Base-by-base conservation (phyloP, 805 yeast species). In the Saccharomyces paradoxus region DNA sequence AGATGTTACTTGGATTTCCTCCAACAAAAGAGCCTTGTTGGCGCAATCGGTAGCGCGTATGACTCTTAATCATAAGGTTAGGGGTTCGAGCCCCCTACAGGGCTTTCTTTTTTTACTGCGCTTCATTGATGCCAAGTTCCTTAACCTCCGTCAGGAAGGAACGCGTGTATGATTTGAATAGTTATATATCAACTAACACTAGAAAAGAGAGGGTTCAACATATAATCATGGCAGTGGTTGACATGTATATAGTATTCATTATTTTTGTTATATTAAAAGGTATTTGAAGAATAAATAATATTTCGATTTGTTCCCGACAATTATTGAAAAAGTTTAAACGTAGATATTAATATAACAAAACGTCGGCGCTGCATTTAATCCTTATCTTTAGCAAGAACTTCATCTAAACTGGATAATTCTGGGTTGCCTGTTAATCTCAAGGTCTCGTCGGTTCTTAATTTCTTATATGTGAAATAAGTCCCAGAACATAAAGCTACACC, bases 401-500 rank as follows among this genome's bases (percentile, higher is more conserved):
- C 67, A 41, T 65, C 59, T 52, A 67, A 58, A 50, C 64, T 65
- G 46, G 74, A 69, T 56, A 64, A 63, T 50, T 69, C 69, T 64
- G 84, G 84, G 63, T 72, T 73, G 32, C 57, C 58, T 53, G 77
- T 74, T 50, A 81, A 66, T 72, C 81, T 79, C 61, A 81, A 69
- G 56, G 80, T 68, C 30, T 63, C 70, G 63, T 81, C 86, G 53
- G 75, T 70, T 37, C 73, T 68, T 47, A 81, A 61, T 68, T 81
- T 81, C 71, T 74, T 81, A 67, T 75, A 74, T 13, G 80, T 64
- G 72, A 81, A 81, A 72, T 68, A 81, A 57, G 74, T 60, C 53
- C 82, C 84, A 41, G 78, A 75, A 46, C 78, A 58, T 54, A 71
- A 63, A 41, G 83, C 85, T 55, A 79, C 77, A 65, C 80, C 78